Base-by-base conservation (phyloP, 768 basidiomycete genomes). In the Mycena leptocephala region DNA sequence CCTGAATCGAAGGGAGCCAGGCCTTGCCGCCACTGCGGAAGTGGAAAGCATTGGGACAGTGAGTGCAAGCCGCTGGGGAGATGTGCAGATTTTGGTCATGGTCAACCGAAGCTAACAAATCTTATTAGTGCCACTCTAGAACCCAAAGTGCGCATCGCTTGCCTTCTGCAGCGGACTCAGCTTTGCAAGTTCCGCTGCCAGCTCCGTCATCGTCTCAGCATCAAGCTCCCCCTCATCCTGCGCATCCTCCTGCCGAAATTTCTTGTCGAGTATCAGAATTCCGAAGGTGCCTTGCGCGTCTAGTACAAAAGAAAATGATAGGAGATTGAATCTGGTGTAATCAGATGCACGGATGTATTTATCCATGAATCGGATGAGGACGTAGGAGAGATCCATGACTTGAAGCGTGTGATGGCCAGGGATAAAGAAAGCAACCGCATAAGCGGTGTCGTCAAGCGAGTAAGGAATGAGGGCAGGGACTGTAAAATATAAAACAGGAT, bases 221-320 rank as follows among this genome's bases (percentile, higher is more conserved):
- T 62, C 70, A 10, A n/a, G 35, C 7, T 79, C 81, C 24, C 82
- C 81, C 58, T 82, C 79, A 55, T 76, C 13, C 73, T 64, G 18
- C 46, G 53, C 69, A 0, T 66, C 55, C 14, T 33, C 39, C 4
- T 55, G 24, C n/a, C n/a, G n/a, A n/a, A n/a, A n/a, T n/a, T n/a
- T n/a, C n/a, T n/a, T n/a, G n/a, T 39, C 37, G 37, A 39, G 37
- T 39, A 39, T 39, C 8, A 39, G 7, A 39, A 39, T 39, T 7
- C 37, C 37, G 14, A 39, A 39, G 37, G 37, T 39, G 8, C 37
- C 37, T 7, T 8, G 16, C 1, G 5, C 13, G 18, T 33, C 51
- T 2, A 68, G 32, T 3, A 13, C 14, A n/a, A 24, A 72, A 1
- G 61, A 22, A 14, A 72, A 26, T 2, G 24, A 16, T 11, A 63